Percentiles rank a stretch among this genome's conserved stretches.
Evolutionary conservation across 768 basidiomycete genomes (phyloP).

Genomic region (Rhodotorula paludigena): DNA sequence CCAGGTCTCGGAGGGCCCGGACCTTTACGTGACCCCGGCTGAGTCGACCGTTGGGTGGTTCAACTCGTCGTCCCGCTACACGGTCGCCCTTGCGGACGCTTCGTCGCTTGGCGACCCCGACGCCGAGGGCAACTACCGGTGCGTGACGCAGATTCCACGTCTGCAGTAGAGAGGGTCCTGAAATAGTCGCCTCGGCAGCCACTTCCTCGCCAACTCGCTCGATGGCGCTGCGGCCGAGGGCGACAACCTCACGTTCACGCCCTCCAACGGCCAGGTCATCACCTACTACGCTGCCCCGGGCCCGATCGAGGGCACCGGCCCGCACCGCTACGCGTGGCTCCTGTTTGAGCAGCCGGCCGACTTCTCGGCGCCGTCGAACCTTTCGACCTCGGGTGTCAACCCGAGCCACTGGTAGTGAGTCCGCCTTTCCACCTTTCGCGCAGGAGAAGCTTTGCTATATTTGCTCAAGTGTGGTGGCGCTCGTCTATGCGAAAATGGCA

Average conservation of each 20-base stretch:
- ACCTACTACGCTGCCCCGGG: slow-evolving; percentile 31
- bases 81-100: slow-evolving; percentile 34
- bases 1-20: slow-evolving; percentile 14
- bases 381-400: slow-evolving; percentile 19
- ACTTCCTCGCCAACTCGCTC: slow-evolving; percentile 35
- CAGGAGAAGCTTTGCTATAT: too few species aligned
- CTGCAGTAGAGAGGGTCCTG: not conserved
- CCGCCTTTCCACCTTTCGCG: not conserved
- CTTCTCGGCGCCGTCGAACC: slow-evolving; percentile 38
- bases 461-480: too few species aligned
- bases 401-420: slow-evolving; percentile 30
- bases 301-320: slow-evolving; percentile 22
- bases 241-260: slow-evolving; percentile 20
- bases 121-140: slow-evolving; percentile 35
- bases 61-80: slow-evolving; percentile 25
- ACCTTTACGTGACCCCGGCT: slow-evolving; percentile 23
- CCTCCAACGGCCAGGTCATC: slow-evolving; percentile 15
- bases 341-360: slow-evolving; percentile 33
- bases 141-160: too few species aligned
- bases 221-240: slow-evolving; percentile 11
- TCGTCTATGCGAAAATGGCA: too few species aligned
- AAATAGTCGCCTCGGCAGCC: not conserved
- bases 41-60: slow-evolving; percentile 4
- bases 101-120: slow-evolving; percentile 32
- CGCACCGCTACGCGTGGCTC: slow-evolving; percentile 40